phyloP scores from a whole-genome alignment of 306 rosid genomes.

The Vigna radiata region DNA sequence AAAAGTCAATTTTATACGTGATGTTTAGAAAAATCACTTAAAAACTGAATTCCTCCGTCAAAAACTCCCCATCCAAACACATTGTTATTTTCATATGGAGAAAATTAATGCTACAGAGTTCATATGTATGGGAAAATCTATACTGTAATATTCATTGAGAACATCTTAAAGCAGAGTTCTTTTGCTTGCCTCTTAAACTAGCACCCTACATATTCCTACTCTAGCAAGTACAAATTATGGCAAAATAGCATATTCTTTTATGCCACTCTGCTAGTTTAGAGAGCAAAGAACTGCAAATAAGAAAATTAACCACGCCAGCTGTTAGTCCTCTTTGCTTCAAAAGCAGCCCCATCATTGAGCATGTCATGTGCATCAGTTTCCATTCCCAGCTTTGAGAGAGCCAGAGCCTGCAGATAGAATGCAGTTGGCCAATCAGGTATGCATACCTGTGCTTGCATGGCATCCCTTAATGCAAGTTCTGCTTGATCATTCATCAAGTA shows the following conservation, averaged over 20 bases:
- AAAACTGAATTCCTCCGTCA: neutral
- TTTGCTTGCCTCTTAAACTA: constrained; percentile 44
- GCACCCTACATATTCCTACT: constrained; percentile 48
- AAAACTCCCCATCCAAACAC: constrained; percentile 24
- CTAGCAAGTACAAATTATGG: constrained; percentile 47
- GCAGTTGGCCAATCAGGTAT: constrained; percentile 98
- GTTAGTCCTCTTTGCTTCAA: constrained; percentile 80
- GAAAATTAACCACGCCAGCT: constrained; percentile 73
- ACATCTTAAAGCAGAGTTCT: constrained; percentile 33
- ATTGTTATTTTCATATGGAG: constrained; percentile 45
- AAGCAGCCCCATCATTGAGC: constrained; percentile 88
- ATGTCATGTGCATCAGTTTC: constrained; percentile 96
- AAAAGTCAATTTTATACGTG: neutral
- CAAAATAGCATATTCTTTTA: constrained; percentile 43
- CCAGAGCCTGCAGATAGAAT: constrained; percentile 91
- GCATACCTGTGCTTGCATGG: constrained; percentile 98
- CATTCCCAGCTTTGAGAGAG: constrained; percentile 96
- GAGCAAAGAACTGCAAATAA: constrained; percentile 27
- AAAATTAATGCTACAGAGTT: constrained; percentile 52
- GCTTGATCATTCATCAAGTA: constrained; percentile 86
- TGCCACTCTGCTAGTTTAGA: constrained; percentile 43
- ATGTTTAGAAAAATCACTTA: neutral
- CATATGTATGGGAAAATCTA: constrained; percentile 47
- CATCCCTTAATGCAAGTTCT: constrained; percentile 87
- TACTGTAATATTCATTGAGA: constrained; percentile 39